Conservation (phyloP, 2,329 filamentous ascomycete genomes). For the Diaporthe caulivora region DNA sequence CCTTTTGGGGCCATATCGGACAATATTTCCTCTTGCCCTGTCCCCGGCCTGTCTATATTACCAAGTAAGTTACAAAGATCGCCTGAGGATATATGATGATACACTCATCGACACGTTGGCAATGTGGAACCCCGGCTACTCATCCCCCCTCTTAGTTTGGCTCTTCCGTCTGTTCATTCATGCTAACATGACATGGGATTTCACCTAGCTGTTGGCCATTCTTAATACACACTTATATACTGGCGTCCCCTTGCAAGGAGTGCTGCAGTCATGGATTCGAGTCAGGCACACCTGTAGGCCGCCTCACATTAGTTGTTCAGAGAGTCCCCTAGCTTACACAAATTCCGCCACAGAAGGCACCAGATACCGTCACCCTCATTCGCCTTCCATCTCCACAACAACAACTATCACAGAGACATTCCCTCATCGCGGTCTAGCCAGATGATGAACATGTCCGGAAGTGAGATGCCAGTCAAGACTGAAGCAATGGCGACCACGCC, state of each 20-base stretch:
- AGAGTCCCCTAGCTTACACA: slow-evolving; percentile 52
- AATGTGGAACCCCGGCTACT: slow-evolving; percentile 46
- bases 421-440: slow-evolving; percentile 56
- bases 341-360: slow-evolving; percentile 55
- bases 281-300: slow-evolving; percentile 66
- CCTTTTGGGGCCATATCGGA: slow-evolving; percentile 45
- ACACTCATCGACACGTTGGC: slow-evolving; percentile 49
- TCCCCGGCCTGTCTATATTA: slow-evolving; percentile 52
- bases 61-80: slow-evolving; percentile 55
- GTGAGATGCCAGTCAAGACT: slow-evolving; percentile 60
- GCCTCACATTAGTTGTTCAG: slow-evolving; percentile 44
- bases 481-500: slow-evolving; percentile 59
- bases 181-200: slow-evolving; percentile 53
- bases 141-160: slow-evolving; percentile 44
- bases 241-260: slow-evolving; percentile 47
- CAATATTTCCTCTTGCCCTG: slow-evolving; percentile 46
- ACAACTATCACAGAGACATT: slow-evolving; percentile 61
- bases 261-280: slow-evolving; percentile 62
- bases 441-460: slow-evolving; percentile 63
- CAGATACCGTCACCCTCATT: slow-evolving; percentile 64
- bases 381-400: slow-evolving; percentile 59
- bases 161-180: slow-evolving; percentile 48
- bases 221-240: slow-evolving; percentile 51
- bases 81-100: slow-evolving; percentile 51
- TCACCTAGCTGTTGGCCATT: slow-evolving; percentile 51